These are phyloP conservation scores for Epichloe hybrida DNA, from an alignment of 2,329 filamentous ascomycete species.

Conservation along the genomic window DNA sequence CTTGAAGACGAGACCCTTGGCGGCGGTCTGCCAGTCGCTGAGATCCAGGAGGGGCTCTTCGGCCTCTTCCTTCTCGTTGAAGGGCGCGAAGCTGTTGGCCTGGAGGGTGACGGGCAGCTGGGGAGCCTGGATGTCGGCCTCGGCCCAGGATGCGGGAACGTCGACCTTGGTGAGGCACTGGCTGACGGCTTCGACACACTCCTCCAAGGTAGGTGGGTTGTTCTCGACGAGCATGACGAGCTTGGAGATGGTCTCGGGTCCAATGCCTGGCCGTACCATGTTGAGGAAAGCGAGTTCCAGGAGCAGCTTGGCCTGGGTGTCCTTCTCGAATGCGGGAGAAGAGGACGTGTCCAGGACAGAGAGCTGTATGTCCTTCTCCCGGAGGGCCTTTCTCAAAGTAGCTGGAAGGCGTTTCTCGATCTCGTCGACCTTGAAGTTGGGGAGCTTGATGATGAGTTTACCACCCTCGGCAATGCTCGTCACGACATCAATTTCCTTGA, in stretches of 20 bases:
- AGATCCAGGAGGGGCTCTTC: constrained; percentile 50
- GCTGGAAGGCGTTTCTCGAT: constrained; percentile 73
- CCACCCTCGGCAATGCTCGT: constrained; percentile 56
- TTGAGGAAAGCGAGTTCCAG: constrained; percentile 75
- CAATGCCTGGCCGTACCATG: constrained; percentile 54
- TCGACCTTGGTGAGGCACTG: constrained; percentile 60
- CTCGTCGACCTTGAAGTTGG: constrained; percentile 75
- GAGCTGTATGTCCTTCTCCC: constrained; percentile 56
- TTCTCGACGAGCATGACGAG: constrained; percentile 46
- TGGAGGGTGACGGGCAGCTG: constrained; percentile 51
- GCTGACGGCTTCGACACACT: constrained; percentile 54
- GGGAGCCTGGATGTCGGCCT: constrained; percentile 37
- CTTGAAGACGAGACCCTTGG: constrained; percentile 84
- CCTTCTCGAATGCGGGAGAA: constrained; percentile 54
- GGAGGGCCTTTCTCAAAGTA: constrained; percentile 55
- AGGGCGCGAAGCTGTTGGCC: constrained; percentile 69
- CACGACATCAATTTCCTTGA: constrained; percentile 65
- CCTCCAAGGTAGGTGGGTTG: constrained; percentile 32
- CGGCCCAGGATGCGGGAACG: constrained; percentile 65
- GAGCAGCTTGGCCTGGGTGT: constrained; percentile 53
- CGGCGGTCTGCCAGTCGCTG: constrained; percentile 67
- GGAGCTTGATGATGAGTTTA: constrained; percentile 61
- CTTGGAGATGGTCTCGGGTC: constrained; percentile 51
- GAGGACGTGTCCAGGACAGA: constrained; percentile 61
- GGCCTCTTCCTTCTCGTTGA: constrained; percentile 63